Base-by-base conservation (phyloP, 257 asterid species). In the Solanum lignicaule region DNA sequence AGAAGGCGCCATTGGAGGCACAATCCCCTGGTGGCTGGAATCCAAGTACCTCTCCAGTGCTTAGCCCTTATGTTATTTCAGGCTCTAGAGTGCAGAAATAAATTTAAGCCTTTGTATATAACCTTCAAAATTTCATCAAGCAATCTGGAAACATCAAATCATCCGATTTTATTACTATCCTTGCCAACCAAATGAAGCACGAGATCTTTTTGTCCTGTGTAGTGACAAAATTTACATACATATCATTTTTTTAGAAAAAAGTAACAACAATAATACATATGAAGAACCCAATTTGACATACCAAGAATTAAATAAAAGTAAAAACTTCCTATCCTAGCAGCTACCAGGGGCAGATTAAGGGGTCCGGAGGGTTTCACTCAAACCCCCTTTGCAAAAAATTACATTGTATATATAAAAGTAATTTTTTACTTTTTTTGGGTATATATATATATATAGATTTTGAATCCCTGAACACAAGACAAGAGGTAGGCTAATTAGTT, bases 1-100 rank as follows among this genome's bases (percentile, higher is more conserved):
- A 72, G 95, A 92, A 82, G 98, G 96, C 90, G 91, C 92, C 98
- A 96, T 94, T 58, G 93, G 87, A 69, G 93, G 92, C 89, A 91
- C 91, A 60, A 62, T 83, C 85, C 89, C 87, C 86, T 89, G 90
- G 88, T 23, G 88, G 89, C 91, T 82, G 87, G 90, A 81, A 73
- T 90, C 89, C 87, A 93, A 90, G 85, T 89, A 90, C 72, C 90
- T 89, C 87, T 86, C 92, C 92, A 90, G 92, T 55, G 89, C 88
- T 90, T 83, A 87, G 66, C 86, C 88, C 86, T 88, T 86, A 29
- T 48, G 52, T 36, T 74, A 36, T 36, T 33, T 33, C 25, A 48
- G 86, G 31, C 84, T 65, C 41, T 33, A 86, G 35, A 38, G 36
- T 18, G 31, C 74, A 72, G 75, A 84, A 29, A 18, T 65, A 18